Conservation (phyloP, 192 early-diverging fungal genomes). For the Coemansia sp. region DNA sequence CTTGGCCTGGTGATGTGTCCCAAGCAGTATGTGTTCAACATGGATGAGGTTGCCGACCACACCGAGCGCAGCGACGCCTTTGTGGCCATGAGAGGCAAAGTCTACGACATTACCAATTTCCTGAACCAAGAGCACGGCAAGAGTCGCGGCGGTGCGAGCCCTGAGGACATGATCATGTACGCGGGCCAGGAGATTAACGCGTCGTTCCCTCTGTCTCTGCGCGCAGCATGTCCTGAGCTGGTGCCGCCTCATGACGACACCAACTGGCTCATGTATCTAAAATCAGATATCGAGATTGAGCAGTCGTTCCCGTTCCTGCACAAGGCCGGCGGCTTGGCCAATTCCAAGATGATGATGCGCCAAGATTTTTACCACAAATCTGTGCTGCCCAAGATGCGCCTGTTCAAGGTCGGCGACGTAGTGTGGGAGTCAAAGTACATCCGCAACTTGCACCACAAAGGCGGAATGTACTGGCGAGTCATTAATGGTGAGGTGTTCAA, state of each 20-base stretch:
- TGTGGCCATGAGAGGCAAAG: slow-evolving; percentile 65
- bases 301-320: slow-evolving; percentile 31
- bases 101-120: slow-evolving; percentile 71
- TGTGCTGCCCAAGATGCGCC: slow-evolving; percentile 55
- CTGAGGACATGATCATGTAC: slow-evolving; percentile 47
- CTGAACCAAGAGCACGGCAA: slow-evolving; percentile 61
- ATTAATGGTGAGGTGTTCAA: slow-evolving; percentile 69
- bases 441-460: slow-evolving; percentile 43
- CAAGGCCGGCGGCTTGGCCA: slow-evolving; percentile 41
- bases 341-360: slow-evolving; percentile 39
- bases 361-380: slow-evolving; percentile 56
- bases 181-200: slow-evolving; percentile 66
- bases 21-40: slow-evolving; percentile 61
- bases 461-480: slow-evolving; percentile 56
- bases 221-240: slow-evolving; percentile 60
- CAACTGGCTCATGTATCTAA: slow-evolving; percentile 43
- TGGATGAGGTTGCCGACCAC: slow-evolving; percentile 62
- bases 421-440: slow-evolving; percentile 59
- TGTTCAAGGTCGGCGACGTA: slow-evolving; percentile 59
- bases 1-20: slow-evolving; percentile 85
- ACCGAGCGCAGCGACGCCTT: slow-evolving; percentile 59
- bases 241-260: slow-evolving; percentile 27
- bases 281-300: slow-evolving; percentile 26
- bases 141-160: slow-evolving; percentile 38
- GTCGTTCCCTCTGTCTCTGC: slow-evolving; percentile 62